phyloP scores from a whole-genome alignment of 2,329 filamentous ascomycete genomes.

The Pseudocercospora pini-densiflorae region DNA sequence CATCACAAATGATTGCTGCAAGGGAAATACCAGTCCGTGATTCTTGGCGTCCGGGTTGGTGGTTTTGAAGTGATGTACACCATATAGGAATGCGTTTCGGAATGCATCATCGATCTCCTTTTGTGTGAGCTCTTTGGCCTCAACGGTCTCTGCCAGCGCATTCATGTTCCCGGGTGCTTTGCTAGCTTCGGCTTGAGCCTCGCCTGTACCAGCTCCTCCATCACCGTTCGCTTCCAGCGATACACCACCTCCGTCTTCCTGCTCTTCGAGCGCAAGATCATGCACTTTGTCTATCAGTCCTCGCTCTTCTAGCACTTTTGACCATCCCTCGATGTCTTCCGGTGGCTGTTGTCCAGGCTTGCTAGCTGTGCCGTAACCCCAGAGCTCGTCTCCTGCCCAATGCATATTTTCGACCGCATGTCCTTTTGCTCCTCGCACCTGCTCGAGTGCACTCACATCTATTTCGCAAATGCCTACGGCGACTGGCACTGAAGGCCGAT shows the following conservation, averaged over 20 bases:
- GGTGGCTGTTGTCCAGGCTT: constrained; percentile 59
- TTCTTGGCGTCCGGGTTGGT: constrained; percentile 57
- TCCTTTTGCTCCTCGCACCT: constrained; percentile 65
- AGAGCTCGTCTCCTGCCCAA: constrained; percentile 72
- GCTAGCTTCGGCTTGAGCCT: constrained; percentile 31
- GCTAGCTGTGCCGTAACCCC: constrained; percentile 63
- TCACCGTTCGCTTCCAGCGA: constrained; percentile 35
- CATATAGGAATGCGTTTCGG: constrained; percentile 66
- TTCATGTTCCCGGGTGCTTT: constrained; percentile 15
- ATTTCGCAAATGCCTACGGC: constrained; percentile 69
- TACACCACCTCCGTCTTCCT: constrained; percentile 54
- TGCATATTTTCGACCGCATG: constrained; percentile 69
- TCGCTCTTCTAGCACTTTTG: constrained; percentile 41
- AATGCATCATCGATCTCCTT: constrained; percentile 71
- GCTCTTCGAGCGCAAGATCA: constrained; percentile 49
- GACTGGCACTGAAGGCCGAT: constrained; percentile 64
- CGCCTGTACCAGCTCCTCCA: constrained; percentile 19
- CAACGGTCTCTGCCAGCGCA: constrained; percentile 27
- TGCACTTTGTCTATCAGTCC: constrained; percentile 47
- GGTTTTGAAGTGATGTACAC: constrained; percentile 63
- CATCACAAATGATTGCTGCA: constrained; percentile 67
- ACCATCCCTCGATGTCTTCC: constrained; percentile 58
- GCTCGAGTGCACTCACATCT: constrained; percentile 60
- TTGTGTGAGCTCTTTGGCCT: constrained; percentile 53
- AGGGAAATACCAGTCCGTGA: constrained; percentile 63